Base-by-base conservation (phyloP, 306 rosid species). In the Cucurbita ficifolia region DNA sequence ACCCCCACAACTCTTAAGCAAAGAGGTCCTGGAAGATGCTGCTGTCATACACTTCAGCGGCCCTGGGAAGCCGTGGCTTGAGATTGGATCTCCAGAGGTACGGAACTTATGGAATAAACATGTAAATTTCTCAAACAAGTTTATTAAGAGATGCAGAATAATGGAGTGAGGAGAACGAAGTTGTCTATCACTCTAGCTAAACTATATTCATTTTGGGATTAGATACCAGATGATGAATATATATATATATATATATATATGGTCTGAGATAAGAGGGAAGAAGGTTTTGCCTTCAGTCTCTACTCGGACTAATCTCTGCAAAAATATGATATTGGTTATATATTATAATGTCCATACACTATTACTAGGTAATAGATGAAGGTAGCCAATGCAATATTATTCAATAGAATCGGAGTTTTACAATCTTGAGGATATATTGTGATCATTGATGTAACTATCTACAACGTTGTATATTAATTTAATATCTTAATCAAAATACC, bases 41-140 rank as follows among this genome's bases (percentile, higher is more conserved):
- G 76, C 89, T 49, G 87, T 87, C 14, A 62, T 90, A 70, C 98
- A 92, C 76, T 90, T 90, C 92, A 88, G 92, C 48, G 98, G 98
- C 76, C 98, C 96, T 33, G 96, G 96, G 57, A 92, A 92, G 83
- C 96, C 98, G n/a, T 90, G 98, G 96, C 96, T 92, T 6, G 96
- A 90, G 82, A 90, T 90, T 50, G 85, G 96, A 51, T 79, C 77
- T 77, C 88, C 98, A 19, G 86, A 86, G 87, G 90, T 84, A 82
- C 86, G 88, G 56, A 85, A 83, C 72, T 82, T 87, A 58, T 92
- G 98, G 98, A 84, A 64, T 67, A 87, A 80, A 80, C 82, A 90
- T 80, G 90, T 90, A 81, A 90, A 86, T 81, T 76, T 51, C 62
- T 87, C 98, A 74, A 76, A 92, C 84, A 87, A 79, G 80, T 92